Evolutionary conservation across 2,329 filamentous ascomycete genomes (phyloP), one percentile per base, ranked within the genome.

Genomic region (Escovopsis sp.): DNA sequence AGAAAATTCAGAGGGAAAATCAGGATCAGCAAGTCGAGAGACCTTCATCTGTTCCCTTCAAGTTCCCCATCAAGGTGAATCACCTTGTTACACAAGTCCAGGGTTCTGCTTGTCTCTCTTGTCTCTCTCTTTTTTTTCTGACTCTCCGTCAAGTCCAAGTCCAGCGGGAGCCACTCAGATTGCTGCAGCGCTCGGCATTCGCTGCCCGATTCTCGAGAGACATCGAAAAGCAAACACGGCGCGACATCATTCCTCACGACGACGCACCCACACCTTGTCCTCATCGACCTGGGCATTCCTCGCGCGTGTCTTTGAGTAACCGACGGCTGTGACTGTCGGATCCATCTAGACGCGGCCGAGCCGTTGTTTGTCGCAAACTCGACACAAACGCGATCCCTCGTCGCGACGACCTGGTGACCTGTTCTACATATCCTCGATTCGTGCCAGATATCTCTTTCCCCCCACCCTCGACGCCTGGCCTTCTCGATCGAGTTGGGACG

Each of bases 351-450:
- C 15, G 4, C 34, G 20, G 20, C 34, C 34, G 34, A 36, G 15
- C 20, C 7, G 15, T 36, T 36, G 34, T 36, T 20, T 14, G 47
- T 47, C 47, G 53, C 59, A 51, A 50, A 59, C 57, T 49, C 56
- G 56, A 49, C 29, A 33, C 40, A 40, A 40, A 34, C 31, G 42
- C 25, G 24, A 20, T 25, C 37, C 25, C 36, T 20, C 25, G 36
- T 38, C 2, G 5, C 27, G 27, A 30, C 27, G 27, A 30, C 27
- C 20, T 20, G 20, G 20, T 20, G 20, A 20, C 20, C 20, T 20
- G 6, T 20, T 4, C 20, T 20, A 20, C 27, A 9, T 30, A 3
- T 1, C 27, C 27, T 30, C 27, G 27, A 30, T 30, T 9, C 8
- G 8, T 30, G 27, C 11, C 27, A 30, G 27, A 30, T 4, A 30